phyloP scores from a whole-genome alignment of 2,329 filamentous ascomycete genomes.

The Epichloe sibirici region DNA sequence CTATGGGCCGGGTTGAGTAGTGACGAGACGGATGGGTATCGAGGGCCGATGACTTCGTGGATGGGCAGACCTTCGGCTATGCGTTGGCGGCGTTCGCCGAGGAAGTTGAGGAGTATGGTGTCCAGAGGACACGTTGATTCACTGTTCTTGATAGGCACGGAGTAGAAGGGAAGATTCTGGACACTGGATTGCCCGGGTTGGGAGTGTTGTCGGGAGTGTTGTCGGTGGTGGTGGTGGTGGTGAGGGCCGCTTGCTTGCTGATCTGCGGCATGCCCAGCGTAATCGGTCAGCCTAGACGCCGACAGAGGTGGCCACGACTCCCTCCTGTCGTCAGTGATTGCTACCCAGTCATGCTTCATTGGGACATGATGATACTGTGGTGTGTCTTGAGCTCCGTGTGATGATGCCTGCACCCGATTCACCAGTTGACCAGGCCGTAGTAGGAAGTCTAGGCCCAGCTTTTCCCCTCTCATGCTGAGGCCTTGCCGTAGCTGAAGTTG shows the following conservation, averaged over 20 bases:
- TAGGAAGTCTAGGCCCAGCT: conserved; percentile 61
- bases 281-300: not conserved
- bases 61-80: conserved; percentile 51
- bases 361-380: conserved; percentile 31
- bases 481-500: conserved; percentile 39
- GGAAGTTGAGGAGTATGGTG: conserved; percentile 66
- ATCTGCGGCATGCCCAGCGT: not conserved
- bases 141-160: conserved; percentile 42
- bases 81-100: conserved; percentile 54
- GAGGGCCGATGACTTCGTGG: conserved; percentile 58
- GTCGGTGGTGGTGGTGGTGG: not conserved
- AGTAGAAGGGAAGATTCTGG: conserved; percentile 11
- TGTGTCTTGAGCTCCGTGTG: conserved; percentile 35
- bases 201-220: not conserved
- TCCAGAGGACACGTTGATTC: conserved; percentile 67
- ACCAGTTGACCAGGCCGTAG: conserved; percentile 35
- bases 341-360: conserved; percentile 39
- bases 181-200: not conserved
- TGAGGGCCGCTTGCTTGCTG: not conserved
- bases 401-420: conserved; percentile 37
- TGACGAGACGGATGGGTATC: conserved; percentile 68
- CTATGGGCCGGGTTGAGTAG: conserved; percentile 59
- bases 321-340: conserved; percentile 5
- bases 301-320: not conserved
- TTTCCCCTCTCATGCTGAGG: conserved; percentile 52